phyloP scores from a whole-genome alignment of 768 basidiomycete genomes.

The Exsudoporus frostii region DNA sequence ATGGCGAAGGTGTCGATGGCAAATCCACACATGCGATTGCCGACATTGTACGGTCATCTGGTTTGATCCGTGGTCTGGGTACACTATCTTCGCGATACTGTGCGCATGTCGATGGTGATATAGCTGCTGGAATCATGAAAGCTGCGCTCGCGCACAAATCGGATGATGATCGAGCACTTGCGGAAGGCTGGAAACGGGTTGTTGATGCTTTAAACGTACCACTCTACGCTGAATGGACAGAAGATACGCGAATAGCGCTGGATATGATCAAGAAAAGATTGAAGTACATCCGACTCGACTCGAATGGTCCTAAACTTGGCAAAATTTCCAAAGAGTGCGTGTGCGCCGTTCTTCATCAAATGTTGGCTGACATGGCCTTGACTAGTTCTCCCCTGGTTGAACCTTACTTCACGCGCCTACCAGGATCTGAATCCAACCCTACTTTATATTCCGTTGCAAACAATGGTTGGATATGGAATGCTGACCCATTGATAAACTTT shows the following conservation, averaged over 20 bases:
- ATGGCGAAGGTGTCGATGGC: slow-evolving; percentile 53
- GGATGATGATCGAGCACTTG: slow-evolving; percentile 49
- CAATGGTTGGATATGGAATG: slow-evolving; percentile 99
- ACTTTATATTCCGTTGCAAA: slow-evolving; percentile 80
- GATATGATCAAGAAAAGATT: slow-evolving; percentile 73
- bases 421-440: slow-evolving; percentile 50
- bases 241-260: slow-evolving; percentile 72
- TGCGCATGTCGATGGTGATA: slow-evolving; percentile 54
- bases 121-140: slow-evolving; percentile 73
- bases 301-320: slow-evolving; percentile 79
- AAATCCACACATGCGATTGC: slow-evolving; percentile 68
- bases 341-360: not conserved
- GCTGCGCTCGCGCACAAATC: slow-evolving; percentile 56
- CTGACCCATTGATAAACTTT: slow-evolving; percentile 92
- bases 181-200: slow-evolving; percentile 70
- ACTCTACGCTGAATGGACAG: slow-evolving; percentile 83
- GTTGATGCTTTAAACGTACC: slow-evolving; percentile 88
- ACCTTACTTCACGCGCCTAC: slow-evolving; percentile 86
- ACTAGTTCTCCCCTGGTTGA: slow-evolving; percentile 82
- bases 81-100: slow-evolving; percentile 65
- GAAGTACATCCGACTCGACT: slow-evolving; percentile 78
- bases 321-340: slow-evolving; percentile 73
- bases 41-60: slow-evolving; percentile 50
- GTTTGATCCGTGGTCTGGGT: slow-evolving; percentile 57
- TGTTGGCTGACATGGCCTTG: slow-evolving; percentile 8